phyloP scores from a whole-genome alignment of 768 basidiomycete species.

The Hirschioporus abietinus region DNA sequence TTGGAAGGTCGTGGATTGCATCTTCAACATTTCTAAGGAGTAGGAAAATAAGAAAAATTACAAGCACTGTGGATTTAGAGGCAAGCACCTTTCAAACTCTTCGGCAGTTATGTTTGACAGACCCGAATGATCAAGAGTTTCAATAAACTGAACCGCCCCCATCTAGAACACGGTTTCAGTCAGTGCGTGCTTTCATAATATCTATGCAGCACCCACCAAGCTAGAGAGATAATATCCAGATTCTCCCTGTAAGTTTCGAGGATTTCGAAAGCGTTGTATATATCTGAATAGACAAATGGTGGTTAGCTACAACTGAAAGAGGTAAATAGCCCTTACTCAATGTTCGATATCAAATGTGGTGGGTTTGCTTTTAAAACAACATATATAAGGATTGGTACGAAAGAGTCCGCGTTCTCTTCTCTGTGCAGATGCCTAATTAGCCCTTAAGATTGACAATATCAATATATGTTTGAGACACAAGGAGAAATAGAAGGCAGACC shows the following conservation, averaged over 20 bases:
- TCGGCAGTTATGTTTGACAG: constrained; percentile 91
- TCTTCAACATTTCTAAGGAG: constrained; percentile 49
- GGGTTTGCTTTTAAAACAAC: constrained; percentile 95
- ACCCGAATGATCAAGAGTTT: constrained; percentile 95
- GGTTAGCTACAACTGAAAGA: neutral
- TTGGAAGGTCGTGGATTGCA: constrained; percentile 47
- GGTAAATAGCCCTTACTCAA: constrained; percentile 58
- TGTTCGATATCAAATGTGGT: constrained; percentile 86
- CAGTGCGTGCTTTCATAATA: neutral
- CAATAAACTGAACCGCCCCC: constrained; percentile 96
- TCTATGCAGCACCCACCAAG: constrained; percentile 49
- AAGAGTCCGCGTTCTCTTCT: constrained; percentile 89
- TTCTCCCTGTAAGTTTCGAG: constrained; percentile 86
- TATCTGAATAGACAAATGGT: constrained; percentile 47
- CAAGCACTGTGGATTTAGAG: neutral
- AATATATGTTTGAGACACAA: constrained; percentile 9
- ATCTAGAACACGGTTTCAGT: constrained; percentile 45
- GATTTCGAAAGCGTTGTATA: constrained; percentile 91
- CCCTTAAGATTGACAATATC: constrained; percentile 40
- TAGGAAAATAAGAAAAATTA: neutral
- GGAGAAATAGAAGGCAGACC: constrained; percentile 45
- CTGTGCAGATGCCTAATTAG: constrained; percentile 81
- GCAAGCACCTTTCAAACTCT: constrained; percentile 73
- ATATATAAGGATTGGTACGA: constrained; percentile 90
- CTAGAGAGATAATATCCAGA: constrained; percentile 97